Conservation (phyloP, 768 basidiomycete species). For the Serendipita indica region DNA sequence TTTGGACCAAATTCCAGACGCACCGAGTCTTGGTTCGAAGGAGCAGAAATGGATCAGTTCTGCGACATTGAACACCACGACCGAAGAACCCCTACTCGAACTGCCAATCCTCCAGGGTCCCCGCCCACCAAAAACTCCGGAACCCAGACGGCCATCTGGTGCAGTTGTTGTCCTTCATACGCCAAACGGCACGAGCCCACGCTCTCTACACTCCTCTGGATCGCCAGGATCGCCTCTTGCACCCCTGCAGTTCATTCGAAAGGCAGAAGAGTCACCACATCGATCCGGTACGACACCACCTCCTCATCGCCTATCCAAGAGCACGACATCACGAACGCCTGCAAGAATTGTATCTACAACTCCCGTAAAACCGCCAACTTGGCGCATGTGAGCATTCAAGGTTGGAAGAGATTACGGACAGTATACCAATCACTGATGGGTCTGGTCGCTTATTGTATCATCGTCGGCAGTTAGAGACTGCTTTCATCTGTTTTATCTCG, state of each 20-base stretch:
- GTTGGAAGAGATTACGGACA: too few species aligned
- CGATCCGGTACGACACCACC: neutral
- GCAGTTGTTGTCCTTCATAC: conserved; percentile 55
- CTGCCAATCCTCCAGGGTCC: conserved; percentile 22
- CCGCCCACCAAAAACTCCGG: conserved; percentile 47
- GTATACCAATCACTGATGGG: too few species aligned
- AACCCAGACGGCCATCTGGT: conserved; percentile 36
- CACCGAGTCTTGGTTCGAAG: conserved; percentile 34
- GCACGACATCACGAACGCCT: neutral
- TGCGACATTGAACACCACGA: conserved; percentile 46
- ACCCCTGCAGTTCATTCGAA: conserved; percentile 72
- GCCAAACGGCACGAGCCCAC: conserved; percentile 32
- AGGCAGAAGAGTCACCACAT: conserved; percentile 34
- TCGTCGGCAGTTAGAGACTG: too few species aligned
- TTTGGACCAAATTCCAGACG: conserved; percentile 56
- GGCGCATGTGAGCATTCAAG: neutral
- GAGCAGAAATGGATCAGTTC: conserved; percentile 82
- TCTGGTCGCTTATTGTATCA: neutral
- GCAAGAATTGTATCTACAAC: conserved; percentile 5
- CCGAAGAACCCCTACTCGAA: conserved; percentile 15
- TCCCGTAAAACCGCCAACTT: neutral
- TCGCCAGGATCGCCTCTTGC: conserved; percentile 59
- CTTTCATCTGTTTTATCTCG: too few species aligned
- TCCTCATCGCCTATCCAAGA: conserved; percentile 8
- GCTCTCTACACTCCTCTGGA: conserved; percentile 37